Conservation (phyloP, 352 stramenopile genomes). For the Phytophthora tubulina region DNA sequence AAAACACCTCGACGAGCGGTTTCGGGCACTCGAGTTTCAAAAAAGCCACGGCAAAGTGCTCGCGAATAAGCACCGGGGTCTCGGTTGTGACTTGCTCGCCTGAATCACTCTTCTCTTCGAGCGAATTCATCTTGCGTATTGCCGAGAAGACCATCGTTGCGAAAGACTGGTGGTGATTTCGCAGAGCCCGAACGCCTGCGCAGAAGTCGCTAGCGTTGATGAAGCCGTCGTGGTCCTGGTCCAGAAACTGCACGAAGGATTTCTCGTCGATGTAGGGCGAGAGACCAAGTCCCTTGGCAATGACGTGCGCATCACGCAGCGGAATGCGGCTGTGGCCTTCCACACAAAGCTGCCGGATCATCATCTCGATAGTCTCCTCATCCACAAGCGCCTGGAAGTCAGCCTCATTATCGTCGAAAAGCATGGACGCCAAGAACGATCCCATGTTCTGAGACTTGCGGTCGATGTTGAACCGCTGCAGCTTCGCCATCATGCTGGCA, state of each 20-base stretch:
- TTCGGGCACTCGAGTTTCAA: constrained; percentile 69
- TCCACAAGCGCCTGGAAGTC: constrained; percentile 71
- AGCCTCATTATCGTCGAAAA: constrained; percentile 59
- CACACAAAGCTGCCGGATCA: constrained; percentile 75
- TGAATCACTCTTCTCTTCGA: constrained; percentile 36
- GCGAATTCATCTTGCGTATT: constrained; percentile 53
- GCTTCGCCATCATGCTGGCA: constrained; percentile 54
- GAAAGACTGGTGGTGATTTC: constrained; percentile 64
- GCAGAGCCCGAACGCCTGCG: constrained; percentile 65
- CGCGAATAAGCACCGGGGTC: constrained; percentile 25
- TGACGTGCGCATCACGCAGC: constrained; percentile 57
- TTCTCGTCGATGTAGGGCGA: constrained; percentile 76
- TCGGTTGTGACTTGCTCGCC: constrained; percentile 10
- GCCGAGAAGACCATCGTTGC: constrained; percentile 72
- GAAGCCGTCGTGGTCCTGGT: constrained; percentile 76
- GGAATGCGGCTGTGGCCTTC: constrained; percentile 57
- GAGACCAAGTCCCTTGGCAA: constrained; percentile 65
- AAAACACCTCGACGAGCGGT: constrained; percentile 66
- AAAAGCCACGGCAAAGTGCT: constrained; percentile 62
- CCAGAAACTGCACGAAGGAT: constrained; percentile 68
- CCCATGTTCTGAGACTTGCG: constrained; percentile 85
- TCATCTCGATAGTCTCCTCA: constrained; percentile 62
- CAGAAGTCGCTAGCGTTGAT: constrained; percentile 82
- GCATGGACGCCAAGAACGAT: constrained; percentile 66
- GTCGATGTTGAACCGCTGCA: constrained; percentile 84